Percentiles rank a stretch among this genome's conserved stretches.
Conservation (phyloP, 495 filamentous ascomycete genomes). For the Aspergillus hancockii region DNA sequence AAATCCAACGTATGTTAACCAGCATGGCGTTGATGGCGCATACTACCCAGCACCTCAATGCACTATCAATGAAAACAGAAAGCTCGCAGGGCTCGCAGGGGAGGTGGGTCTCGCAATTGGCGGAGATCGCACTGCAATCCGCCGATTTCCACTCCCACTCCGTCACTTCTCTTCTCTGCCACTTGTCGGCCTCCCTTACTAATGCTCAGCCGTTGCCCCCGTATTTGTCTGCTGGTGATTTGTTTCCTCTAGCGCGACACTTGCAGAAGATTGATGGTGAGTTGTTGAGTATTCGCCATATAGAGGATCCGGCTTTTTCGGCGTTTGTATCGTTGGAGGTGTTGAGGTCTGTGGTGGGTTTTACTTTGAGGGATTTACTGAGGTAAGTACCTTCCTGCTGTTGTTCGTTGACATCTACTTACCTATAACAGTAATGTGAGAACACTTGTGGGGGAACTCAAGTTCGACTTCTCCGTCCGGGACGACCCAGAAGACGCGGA, state of each 20-base stretch:
- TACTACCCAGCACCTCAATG: slow-evolving; percentile 32
- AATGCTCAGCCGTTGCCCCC: slow-evolving; percentile 38
- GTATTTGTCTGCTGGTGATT: slow-evolving; percentile 54
- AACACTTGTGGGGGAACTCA: slow-evolving; percentile 71
- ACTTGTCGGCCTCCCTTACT: slow-evolving; percentile 64
- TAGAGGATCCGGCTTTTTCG: slow-evolving; percentile 69
- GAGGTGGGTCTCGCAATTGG: slow-evolving; percentile 30
- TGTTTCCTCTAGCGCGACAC: slow-evolving; percentile 55
- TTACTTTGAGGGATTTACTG: slow-evolving; percentile 60
- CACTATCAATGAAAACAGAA: slow-evolving; percentile 16
- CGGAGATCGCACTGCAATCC: slow-evolving; percentile 34
- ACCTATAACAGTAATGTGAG: slow-evolving; percentile 49
- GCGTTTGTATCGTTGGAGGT: slow-evolving; percentile 76
- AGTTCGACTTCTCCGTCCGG: slow-evolving; percentile 60
- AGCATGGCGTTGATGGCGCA: slow-evolving; percentile 70
- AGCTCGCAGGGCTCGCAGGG: slow-evolving; percentile 11
- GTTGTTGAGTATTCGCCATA: slow-evolving; percentile 63
- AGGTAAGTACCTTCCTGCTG: slow-evolving; percentile 28
- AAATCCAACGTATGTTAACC: slow-evolving; percentile 52
- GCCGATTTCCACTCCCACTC: slow-evolving; percentile 59
- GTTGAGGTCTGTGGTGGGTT: slow-evolving; percentile 62
- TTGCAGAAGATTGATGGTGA: slow-evolving; percentile 52
- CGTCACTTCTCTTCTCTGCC: slow-evolving; percentile 61
- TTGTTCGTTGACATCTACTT: slow-evolving; percentile 4
- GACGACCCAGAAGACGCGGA: slow-evolving; percentile 19